Evolutionary conservation across 208 protist species (phyloP), one percentile per base, ranked within the genome.

Genomic region (Angomonas ambiguus): DNA sequence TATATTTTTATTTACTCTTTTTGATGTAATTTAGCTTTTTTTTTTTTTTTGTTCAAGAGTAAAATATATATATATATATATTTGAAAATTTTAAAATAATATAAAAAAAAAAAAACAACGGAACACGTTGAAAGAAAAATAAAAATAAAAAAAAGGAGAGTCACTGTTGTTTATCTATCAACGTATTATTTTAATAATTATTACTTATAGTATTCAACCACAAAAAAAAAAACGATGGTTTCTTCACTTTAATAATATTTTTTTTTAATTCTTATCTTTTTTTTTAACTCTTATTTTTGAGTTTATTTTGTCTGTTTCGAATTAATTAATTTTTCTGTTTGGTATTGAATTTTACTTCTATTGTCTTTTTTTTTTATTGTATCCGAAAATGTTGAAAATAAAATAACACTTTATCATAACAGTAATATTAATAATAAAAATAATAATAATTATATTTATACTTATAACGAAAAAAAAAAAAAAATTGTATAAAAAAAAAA

Each of bases 341-440:
- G 10, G 55, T 33, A 35, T 5, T 56, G 49, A 18, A 8, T 13
- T 56, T 20, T 5, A 56, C 24, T 56, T 56, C 8, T 8, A 30
- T 38, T 20, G 11, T 38, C 35, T 38, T 30, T 35, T 61, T 30
- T 33, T 61, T 31, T 61, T n/a, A n/a, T n/a, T n/a, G n/a, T n/a
- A n/a, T n/a, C n/a, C n/a, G n/a, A n/a, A n/a, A n/a, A n/a, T n/a
- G n/a, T n/a, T n/a, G n/a, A n/a, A n/a, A n/a, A n/a, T n/a, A n/a
- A n/a, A n/a, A n/a, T n/a, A n/a, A n/a, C n/a, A n/a, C n/a, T n/a
- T n/a, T n/a, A n/a, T n/a, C n/a, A n/a, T n/a, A n/a, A n/a, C n/a
- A n/a, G n/a, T n/a, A n/a, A n/a, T n/a, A n/a, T n/a, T n/a, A n/a
- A 30, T 31, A 35, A 61, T 20, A 61, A 63, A 63, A 49, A 8